These are phyloP conservation scores for Fusarium concolor DNA, from an alignment of 2,329 filamentous ascomycete genomes.

Conservation along the genomic window DNA sequence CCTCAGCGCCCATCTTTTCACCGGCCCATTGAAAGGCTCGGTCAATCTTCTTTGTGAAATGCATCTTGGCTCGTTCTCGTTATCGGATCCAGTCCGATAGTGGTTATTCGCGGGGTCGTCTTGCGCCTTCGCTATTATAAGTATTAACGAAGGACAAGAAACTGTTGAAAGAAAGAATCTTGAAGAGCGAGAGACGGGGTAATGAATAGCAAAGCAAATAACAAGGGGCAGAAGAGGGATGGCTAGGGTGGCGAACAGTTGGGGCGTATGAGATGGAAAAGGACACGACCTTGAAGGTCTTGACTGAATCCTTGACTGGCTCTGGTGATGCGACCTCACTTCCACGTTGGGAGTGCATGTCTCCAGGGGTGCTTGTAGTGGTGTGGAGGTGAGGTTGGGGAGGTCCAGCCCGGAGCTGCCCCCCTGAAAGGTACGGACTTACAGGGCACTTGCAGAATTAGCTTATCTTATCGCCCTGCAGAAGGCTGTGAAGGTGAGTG, in stretches of 20 bases:
- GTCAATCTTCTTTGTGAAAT: slow-evolving; percentile 86
- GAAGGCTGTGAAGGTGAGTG: slow-evolving; percentile 8
- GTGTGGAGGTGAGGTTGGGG: slow-evolving; percentile 38
- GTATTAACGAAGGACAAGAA: slow-evolving; percentile 22
- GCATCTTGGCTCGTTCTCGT: slow-evolving; percentile 54
- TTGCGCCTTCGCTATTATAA: slow-evolving; percentile 24
- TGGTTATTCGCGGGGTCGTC: slow-evolving; percentile 23
- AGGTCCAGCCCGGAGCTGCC: slow-evolving; percentile 19
- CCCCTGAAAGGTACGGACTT: slow-evolving; percentile 27
- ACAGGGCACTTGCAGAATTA: slow-evolving; percentile 25
- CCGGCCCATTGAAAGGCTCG: slow-evolving; percentile 98
- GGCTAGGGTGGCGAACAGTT: slow-evolving; percentile 43
- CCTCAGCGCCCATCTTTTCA: slow-evolving; percentile 93
- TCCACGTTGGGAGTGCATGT: slow-evolving; percentile 17
- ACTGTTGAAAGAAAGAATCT: slow-evolving; percentile 1
- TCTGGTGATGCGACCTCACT: slow-evolving; percentile 27
- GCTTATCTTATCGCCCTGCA: slow-evolving; percentile 40
- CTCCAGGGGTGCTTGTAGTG: slow-evolving; percentile 34
- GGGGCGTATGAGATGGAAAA: slow-evolving; percentile 35
- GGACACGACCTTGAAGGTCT: slow-evolving; percentile 22
- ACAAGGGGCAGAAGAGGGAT: slow-evolving; percentile 42
- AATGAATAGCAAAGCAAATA: slow-evolving; percentile 37
- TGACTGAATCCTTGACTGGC: slow-evolving; percentile 15
- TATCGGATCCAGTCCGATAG: slow-evolving; percentile 45
- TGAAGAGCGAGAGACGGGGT: slow-evolving; percentile 41